Evolutionary conservation across 23 red algal genomes (phyloP).

Genomic region (Cyanidiococcus yangmingshanensis): DNA sequence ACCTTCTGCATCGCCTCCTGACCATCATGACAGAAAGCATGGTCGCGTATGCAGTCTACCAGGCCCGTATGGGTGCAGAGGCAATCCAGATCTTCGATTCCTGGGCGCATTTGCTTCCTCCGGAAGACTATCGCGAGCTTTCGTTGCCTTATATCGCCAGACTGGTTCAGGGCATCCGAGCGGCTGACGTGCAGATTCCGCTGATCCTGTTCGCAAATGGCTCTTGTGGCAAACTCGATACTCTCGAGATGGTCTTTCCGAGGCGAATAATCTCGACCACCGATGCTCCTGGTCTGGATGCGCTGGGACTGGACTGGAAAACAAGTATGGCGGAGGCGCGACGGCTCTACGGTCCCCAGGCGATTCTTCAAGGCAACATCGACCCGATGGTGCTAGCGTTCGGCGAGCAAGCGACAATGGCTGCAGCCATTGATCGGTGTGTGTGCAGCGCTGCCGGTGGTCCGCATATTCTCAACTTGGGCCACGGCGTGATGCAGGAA

Average conservation of each 20-base stretch:
- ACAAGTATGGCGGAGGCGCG: conserved; percentile 50
- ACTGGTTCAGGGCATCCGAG: conserved; percentile 22
- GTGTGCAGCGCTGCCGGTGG: conserved; percentile 38
- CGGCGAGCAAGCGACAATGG: conserved; percentile 29
- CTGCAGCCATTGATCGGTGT: conserved; percentile 30
- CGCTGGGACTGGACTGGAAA: conserved; percentile 59
- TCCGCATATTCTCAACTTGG: conserved; percentile 61
- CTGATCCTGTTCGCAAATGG: conserved; percentile 85
- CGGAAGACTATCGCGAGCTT: conserved; percentile 49
- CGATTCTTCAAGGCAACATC: conserved; percentile 74
- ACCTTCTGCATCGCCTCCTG: conserved; percentile 30
- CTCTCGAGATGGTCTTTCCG: conserved; percentile 11
- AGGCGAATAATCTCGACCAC: not conserved
- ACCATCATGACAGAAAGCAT: conserved; percentile 31
- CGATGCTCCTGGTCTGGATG: conserved; percentile 22
- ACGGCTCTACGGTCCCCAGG: conserved; percentile 16
- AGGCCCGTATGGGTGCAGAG: conserved; percentile 53
- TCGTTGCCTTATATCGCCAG: conserved; percentile 37
- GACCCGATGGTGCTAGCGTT: conserved; percentile 49
- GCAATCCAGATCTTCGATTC: conserved; percentile 85
- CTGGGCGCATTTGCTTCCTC: conserved; percentile 76
- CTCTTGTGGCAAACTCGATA: conserved; percentile 44
- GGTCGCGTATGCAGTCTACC: conserved; percentile 53
- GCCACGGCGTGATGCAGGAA: conserved; percentile 61
- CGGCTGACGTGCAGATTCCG: conserved; percentile 25